Evolutionary conservation across 129 eudicot genomes (phyloP).

Genomic region (Sambucus nigra): DNA sequence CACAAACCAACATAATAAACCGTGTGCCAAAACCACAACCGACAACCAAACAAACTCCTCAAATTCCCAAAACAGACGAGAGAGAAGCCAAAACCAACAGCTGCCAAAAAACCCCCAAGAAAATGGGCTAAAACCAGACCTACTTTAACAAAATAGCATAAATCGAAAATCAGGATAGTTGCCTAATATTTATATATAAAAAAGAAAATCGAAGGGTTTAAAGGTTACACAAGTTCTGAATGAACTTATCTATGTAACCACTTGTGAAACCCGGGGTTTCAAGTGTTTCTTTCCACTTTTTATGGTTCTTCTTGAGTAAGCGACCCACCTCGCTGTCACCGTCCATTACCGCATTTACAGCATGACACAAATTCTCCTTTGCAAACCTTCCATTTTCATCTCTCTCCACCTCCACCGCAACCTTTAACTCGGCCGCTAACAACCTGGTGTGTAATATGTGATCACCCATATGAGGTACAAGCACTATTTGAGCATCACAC

Average conservation of each 20-base stretch:
- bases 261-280: neutral
- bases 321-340: constrained; percentile 23
- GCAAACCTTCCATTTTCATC: constrained; percentile 33
- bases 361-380: constrained; percentile 27
- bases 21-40: too few relatives aligned
- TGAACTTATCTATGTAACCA: constrained; percentile 13
- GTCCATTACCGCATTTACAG: constrained; percentile 32
- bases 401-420: constrained; percentile 42
- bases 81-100: too few relatives aligned
- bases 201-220: too few relatives aligned
- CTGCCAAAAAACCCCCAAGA: too few relatives aligned
- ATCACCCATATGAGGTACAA: constrained; percentile 38
- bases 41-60: too few relatives aligned
- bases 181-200: too few relatives aligned
- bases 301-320: constrained; percentile 8
- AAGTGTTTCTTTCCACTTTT: constrained; percentile 1
- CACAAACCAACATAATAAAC: too few relatives aligned
- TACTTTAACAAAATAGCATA: too few relatives aligned
- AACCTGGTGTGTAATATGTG: constrained; percentile 34
- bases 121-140: too few relatives aligned
- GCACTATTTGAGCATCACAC: constrained; percentile 30
- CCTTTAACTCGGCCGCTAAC: constrained; percentile 34
- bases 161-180: too few relatives aligned
- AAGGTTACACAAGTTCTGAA: constrained; percentile 8
- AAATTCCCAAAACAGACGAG: too few relatives aligned